phyloP scores from a whole-genome alignment of 768 basidiomycete genomes.

The Boletus pseudo-olivaceus region DNA sequence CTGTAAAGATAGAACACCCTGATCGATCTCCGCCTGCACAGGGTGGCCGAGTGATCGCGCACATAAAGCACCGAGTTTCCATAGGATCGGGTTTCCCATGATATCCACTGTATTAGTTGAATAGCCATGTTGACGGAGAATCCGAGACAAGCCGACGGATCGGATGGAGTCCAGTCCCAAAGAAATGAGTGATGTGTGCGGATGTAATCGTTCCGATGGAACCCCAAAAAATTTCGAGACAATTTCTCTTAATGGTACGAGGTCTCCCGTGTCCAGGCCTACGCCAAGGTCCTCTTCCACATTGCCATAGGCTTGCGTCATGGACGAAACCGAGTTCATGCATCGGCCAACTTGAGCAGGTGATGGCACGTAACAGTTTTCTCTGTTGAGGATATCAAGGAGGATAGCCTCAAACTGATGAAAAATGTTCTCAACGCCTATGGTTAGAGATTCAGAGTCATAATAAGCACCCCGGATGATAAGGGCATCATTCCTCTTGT shows the following conservation, averaged over 20 bases:
- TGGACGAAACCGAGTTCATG: background rate
- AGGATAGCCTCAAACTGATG: slow-evolving; percentile 25
- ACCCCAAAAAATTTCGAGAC: slow-evolving; percentile 20
- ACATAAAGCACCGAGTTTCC: slow-evolving; percentile 11
- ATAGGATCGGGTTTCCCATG: slow-evolving; percentile 29
- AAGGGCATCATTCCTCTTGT: slow-evolving; percentile 16
- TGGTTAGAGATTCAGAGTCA: slow-evolving; percentile 13
- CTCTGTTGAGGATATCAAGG: slow-evolving; percentile 9
- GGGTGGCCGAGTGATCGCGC: slow-evolving; percentile 1
- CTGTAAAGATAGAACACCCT: slow-evolving; percentile 10
- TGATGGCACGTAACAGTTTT: background rate
- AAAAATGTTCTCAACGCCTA: slow-evolving; percentile 20
- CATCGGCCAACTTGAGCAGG: background rate
- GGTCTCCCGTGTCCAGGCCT: background rate
- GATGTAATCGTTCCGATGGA: slow-evolving; percentile 9
- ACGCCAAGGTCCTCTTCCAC: background rate
- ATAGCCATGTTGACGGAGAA: slow-evolving; percentile 33
- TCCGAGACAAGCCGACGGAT: slow-evolving; percentile 41
- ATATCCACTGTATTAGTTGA: slow-evolving; percentile 36
- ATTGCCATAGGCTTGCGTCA: background rate
- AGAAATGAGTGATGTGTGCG: slow-evolving; percentile 37
- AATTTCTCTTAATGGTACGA: slow-evolving; percentile 11
- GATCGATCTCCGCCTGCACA: slow-evolving; percentile 1
- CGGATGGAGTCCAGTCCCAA: slow-evolving; percentile 48
- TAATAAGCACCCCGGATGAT: slow-evolving; percentile 22